Base-by-base conservation (phyloP, 345 rosid species). In the Murraya koenigii region DNA sequence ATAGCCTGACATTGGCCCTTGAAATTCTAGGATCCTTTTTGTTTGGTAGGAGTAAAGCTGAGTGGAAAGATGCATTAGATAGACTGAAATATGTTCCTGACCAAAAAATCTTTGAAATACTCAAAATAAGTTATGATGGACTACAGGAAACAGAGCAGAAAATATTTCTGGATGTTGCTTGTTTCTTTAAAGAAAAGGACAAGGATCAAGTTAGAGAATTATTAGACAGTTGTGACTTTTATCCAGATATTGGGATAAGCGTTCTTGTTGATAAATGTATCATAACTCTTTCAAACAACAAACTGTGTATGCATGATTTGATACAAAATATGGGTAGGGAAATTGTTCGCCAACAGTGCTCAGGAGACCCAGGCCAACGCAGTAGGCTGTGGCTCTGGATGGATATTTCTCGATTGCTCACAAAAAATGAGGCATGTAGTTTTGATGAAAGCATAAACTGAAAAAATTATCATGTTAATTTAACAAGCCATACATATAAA, bases 101-200 rank as follows among this genome's bases (percentile, higher is more conserved):
- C 25, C 4, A 20, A 19, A 35, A 20, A 35, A 8, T 35, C 19
- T 33, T 65, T 65, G 69, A 65, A 33, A 65, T 19, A 7, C 69
- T 65, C 6, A 33, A 65, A 65, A 65, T 65, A 33, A 65, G 69
- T 65, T 65, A 33, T 20, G 44, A 65, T 33, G 69, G 69, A 65
- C 69, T 65, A 7, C 25, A 65, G 20, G 69, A 65, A 33, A 33
- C 25, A 19, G 69, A 65, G 41, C 33, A 65, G 44, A 65, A 65
- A 65, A 33, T 65, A 65, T 35, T 65, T 35, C 44, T 65, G 8
- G 69, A 65, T 65, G 22, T 66, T 38, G 49, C 70, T 9, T 38
- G 52, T 23, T 36, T 66, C 28, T 66, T 38, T 38, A 67, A 35
- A 65, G 44, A 26, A 33, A 33, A 33, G 1, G 14, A 65, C n/a